A percentile compares a stretch with the other conserved stretches of the same genome.
Conservation (phyloP, 2,329 filamentous ascomycete species). For the Fusarium nelsonii region DNA sequence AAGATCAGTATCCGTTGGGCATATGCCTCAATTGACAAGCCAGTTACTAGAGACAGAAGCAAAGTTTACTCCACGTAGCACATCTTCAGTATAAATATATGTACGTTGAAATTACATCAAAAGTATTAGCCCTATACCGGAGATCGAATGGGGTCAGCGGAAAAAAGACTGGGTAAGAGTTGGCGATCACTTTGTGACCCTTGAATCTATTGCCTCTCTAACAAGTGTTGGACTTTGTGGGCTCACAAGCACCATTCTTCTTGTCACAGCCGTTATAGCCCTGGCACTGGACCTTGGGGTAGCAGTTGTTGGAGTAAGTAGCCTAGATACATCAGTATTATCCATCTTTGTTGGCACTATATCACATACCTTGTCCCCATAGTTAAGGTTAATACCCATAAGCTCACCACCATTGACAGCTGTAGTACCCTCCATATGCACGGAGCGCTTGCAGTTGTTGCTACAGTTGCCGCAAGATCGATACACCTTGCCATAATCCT, state of each 20-base stretch:
- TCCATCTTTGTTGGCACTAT: fast-evolving
- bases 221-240: conserved; percentile 35
- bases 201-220: neutral
- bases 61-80: neutral
- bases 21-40: too few species aligned
- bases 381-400: conserved; percentile 58
- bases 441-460: conserved; percentile 56
- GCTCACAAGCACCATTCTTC: conserved; percentile 48
- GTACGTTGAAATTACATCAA: neutral
- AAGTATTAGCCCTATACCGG: too few species aligned
- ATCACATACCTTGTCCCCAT: conserved; percentile 45
- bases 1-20: too few species aligned
- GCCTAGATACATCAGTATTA: conserved; percentile 15
- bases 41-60: neutral
- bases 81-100: neutral
- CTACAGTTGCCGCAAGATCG: conserved; percentile 47
- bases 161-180: too few species aligned
- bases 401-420: conserved; percentile 58
- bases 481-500: conserved; percentile 61
- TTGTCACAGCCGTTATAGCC: conserved; percentile 50
- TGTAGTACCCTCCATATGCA: conserved; percentile 59
- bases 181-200: too few species aligned
- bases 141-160: too few species aligned
- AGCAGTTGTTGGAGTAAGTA: conserved; percentile 51
- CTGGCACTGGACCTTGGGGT: conserved; percentile 47